Base-by-base conservation (phyloP, 2,329 filamentous ascomycete species). In the Fusarium redolens region DNA sequence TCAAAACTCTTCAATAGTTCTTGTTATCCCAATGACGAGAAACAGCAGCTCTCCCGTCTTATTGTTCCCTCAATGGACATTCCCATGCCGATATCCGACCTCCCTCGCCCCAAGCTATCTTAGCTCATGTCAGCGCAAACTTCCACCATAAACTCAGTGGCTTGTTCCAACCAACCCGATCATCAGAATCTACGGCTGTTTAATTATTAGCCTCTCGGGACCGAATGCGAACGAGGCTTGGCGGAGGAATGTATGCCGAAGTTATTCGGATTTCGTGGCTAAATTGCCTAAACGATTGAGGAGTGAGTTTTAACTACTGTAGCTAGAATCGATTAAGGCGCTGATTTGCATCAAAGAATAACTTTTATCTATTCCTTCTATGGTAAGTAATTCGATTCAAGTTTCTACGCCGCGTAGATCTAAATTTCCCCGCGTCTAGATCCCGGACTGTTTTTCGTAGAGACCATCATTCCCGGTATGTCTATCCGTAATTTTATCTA, bases 321-420 rank as follows among this genome's bases (percentile, higher is more conserved):
- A 25, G 48, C 48, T 37, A 37, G 13, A 22, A 25, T 17, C 11
- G 11, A 9, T 47, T 18, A 15, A 5, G 9, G 20, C 6, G 5
- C 14, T 41, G 7, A 18, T 25, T 25, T 11, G 7, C 33, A 15
- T 37, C 3, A 48, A 68, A 48, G 3, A 2, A 51, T 47, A 43
- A 45, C 66, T 52, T 64, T 69, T 69, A 3, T 69, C 66, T 68
- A 69, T 69, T 57, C 50, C 64, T 7, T 64, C 43, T 37, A 51
- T 30, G 30, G 43, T 28, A 51, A 41, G 13, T 22, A 22, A 44
- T 68, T 52, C 33, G 51, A 14, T 37, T 14, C 12, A 22, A 12
- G 6, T 33, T 37, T 44, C 0, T 6, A 5, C 3, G 13, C 33
- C 22, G 9, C 12, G 13, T 17, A 41, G 30, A 35, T 22, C 22